Base-by-base conservation (phyloP, 2,329 filamentous ascomycete genomes). In the Pyrenochaeta sp. region DNA sequence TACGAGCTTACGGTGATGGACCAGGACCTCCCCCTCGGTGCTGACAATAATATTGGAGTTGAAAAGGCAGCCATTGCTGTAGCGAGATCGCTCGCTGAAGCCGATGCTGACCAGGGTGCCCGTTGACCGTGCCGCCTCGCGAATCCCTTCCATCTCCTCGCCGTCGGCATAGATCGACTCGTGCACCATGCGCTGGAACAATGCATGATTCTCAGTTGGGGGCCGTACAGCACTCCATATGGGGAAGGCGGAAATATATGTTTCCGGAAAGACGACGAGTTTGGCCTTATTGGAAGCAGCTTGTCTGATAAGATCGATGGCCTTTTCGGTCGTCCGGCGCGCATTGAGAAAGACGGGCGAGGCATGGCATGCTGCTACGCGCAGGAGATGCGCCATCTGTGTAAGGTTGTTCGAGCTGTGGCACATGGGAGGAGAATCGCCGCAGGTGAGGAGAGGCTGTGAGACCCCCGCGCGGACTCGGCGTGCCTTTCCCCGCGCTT, bases 1-100 rank as follows among this genome's bases (percentile, higher is more conserved):
- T 64, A 83, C 75, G 1, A 85, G 64, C 49, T 86, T 86, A 1
- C 83, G 74, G 51, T 85, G 82, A 49, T 85, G 82, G 0, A 81
- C 76, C 1, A 82, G 51, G 1, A 85, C 71, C 2, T 79, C 62
- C 0, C 83, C 83, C 3, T 75, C 54, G 1, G 63, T 54, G 0
- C 71, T 72, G 37, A 85, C 81, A 17, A 84, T 67, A 0, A 85
- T 12, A 21, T 83, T 83, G 0, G 81, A 79, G 58, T 85, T 85
- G 64, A 78, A 85, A 1, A 85, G 54, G 0, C 77, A 81, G 0
- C 77, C 82, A 18, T 69, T 71, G 57, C 81, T 82, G 20, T 72
- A 69, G 0, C 67, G 75, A 0, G 75, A 68, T 17, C 77, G 80
- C 45, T 85, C 83, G 0, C 79, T 82, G 42, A 86, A 72, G 0